A percentile compares a stretch with the other conserved stretches of the same genome.
Evolutionary conservation across 495 filamentous ascomycete genomes (phyloP).

Genomic region (Cetradonia linearis): DNA sequence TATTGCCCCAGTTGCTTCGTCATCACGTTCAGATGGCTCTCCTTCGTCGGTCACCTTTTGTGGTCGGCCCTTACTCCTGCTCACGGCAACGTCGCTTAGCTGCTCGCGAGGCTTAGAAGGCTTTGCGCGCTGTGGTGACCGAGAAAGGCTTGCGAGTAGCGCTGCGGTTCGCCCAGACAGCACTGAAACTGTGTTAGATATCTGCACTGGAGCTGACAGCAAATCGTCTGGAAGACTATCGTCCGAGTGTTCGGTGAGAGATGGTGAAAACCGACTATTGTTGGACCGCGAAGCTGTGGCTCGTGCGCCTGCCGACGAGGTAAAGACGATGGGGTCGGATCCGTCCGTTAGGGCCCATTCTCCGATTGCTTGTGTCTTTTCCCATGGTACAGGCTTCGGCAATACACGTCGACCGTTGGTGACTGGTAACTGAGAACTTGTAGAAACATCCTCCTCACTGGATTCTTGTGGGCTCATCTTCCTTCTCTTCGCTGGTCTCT

Average conservation of each 20-base stretch:
- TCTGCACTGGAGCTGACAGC: conserved; percentile 13
- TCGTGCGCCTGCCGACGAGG: conserved; percentile 36
- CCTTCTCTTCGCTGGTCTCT: conserved; percentile 35
- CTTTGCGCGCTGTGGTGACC: conserved; percentile 8
- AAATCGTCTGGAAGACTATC: conserved; percentile 24
- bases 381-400: not conserved
- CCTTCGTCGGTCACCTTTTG: not conserved
- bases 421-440: not conserved
- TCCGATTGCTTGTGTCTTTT: not conserved
- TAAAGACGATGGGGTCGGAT: conserved; percentile 46
- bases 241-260: conserved; percentile 35
- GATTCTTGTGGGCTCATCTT: conserved; percentile 30
- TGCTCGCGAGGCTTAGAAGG: conserved; percentile 11
- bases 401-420: not conserved
- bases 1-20: not conserved
- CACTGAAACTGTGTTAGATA: conserved; percentile 5
- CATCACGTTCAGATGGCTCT: not conserved
- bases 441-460: conserved; percentile 8
- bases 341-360: conserved; percentile 24
- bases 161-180: conserved; percentile 30
- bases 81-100: conserved; percentile 4
- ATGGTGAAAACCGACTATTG: conserved; percentile 4
- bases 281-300: conserved; percentile 14
- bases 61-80: conserved; percentile 6
- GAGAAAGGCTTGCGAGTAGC: conserved; percentile 31